These are phyloP conservation scores for Phytophthora ramorum DNA, from an alignment of 352 stramenopile genomes.

Conservation along the genomic window DNA sequence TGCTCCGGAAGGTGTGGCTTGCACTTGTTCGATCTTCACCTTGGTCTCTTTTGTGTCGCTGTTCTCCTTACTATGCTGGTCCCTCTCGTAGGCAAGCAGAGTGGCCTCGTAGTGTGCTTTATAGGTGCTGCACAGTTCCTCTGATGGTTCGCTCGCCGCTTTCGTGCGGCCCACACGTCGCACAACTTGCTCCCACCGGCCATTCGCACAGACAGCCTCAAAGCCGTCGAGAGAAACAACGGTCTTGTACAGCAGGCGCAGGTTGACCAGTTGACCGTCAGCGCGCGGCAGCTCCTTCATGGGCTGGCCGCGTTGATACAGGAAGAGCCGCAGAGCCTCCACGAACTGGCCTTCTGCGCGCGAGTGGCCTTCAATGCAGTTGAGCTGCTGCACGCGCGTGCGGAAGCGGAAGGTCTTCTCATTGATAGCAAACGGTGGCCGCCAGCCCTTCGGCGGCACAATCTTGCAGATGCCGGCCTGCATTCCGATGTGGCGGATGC, in stretches of 20 bases:
- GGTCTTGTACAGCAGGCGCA: constrained; percentile 73
- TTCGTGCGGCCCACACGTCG: constrained; percentile 66
- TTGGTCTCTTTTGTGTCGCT: constrained; percentile 17
- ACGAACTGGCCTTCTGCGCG: constrained; percentile 85
- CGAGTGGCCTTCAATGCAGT: constrained; percentile 89
- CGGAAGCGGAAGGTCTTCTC: constrained; percentile 91
- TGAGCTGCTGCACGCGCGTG: constrained; percentile 96
- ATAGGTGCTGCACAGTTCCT: constrained; percentile 57
- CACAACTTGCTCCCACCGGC: constrained; percentile 65
- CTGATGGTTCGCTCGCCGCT: constrained; percentile 49
- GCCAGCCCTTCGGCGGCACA: constrained; percentile 95
- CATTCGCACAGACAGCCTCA: constrained; percentile 40
- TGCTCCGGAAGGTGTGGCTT: constrained; percentile 18
- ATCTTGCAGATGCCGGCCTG: constrained; percentile 99
- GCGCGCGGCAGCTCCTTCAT: constrained; percentile 82
- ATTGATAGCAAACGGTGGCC: constrained; percentile 89
- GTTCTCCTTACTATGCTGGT: constrained; percentile 28
- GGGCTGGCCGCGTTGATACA: constrained; percentile 76
- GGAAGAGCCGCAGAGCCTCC: constrained; percentile 79
- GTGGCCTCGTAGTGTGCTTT: constrained; percentile 59
- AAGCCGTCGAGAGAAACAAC: constrained; percentile 66
- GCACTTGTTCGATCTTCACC: constrained; percentile 17
- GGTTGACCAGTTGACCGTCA: constrained; percentile 77
- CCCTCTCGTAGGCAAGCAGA: constrained; percentile 63
- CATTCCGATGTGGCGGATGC: constrained; percentile 91